Conservation (phyloP, 805 yeast genomes). For the Suhomyces faveliae region DNA sequence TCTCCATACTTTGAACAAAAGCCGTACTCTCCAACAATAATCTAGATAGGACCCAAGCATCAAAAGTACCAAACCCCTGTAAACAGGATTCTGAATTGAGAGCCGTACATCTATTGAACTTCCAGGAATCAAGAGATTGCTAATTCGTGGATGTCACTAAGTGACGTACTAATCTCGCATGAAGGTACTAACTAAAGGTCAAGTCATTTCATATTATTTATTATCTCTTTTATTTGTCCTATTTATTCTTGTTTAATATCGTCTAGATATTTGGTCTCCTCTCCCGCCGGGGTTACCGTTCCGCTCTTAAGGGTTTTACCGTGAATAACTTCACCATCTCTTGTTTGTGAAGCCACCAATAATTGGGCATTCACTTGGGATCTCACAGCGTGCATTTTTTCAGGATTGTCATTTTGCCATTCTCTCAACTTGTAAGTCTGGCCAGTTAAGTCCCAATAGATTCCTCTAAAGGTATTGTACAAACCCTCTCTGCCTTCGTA, state of each 20-base stretch:
- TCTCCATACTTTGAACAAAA: no score
- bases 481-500: slow-evolving; percentile 73
- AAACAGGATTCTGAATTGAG: neutral
- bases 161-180: neutral
- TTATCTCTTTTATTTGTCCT: neutral
- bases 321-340: slow-evolving; percentile 19
- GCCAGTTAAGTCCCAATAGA: slow-evolving; percentile 83
- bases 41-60: neutral
- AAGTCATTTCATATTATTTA: neutral
- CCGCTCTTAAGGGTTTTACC: slow-evolving; percentile 24
- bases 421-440: slow-evolving; percentile 67
- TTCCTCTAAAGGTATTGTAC: slow-evolving; percentile 64
- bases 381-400: slow-evolving; percentile 69
- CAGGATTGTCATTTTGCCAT: slow-evolving; percentile 78
- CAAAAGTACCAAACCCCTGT: neutral
- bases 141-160: neutral
- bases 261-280: slow-evolving; percentile 11
- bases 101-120: neutral
- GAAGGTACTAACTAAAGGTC: neutral
- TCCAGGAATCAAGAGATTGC: no score
- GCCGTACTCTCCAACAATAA: no score
- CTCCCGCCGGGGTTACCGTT: slow-evolving; percentile 5
- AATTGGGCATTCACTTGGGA: slow-evolving; percentile 52
- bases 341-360: slow-evolving; percentile 15
- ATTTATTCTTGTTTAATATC: slow-evolving; percentile 20